Evolutionary conservation across 257 asterid species (phyloP).

Genomic region (Solanum microdontum): DNA sequence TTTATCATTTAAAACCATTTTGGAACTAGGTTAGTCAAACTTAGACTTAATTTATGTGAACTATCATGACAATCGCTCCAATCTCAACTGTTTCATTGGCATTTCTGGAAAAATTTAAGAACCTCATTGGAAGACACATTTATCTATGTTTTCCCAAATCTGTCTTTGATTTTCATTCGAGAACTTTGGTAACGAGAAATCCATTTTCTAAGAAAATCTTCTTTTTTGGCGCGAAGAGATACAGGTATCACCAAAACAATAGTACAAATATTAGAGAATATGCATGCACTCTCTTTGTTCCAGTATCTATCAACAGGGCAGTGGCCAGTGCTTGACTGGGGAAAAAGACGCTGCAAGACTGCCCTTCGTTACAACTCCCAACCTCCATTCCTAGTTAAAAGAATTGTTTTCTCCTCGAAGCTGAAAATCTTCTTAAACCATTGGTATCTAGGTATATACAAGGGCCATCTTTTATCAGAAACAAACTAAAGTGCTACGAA

Average conservation of each 20-base stretch:
- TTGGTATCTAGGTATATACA: not conserved
- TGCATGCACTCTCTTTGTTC: not conserved
- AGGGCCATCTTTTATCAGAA: slow-evolving; percentile 4
- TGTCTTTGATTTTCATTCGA: not conserved
- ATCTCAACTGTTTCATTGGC: not conserved
- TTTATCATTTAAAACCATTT: not conserved
- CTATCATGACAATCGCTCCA: not conserved
- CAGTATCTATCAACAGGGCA: not conserved
- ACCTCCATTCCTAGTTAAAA: not conserved
- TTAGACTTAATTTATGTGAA: not conserved
- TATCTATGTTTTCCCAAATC: not conserved
- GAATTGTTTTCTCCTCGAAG: not conserved
- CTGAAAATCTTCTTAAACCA: not conserved
- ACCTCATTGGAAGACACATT: not conserved
- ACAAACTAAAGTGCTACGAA: slow-evolving; percentile 23
- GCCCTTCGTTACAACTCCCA: not conserved
- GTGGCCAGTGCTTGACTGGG: not conserved
- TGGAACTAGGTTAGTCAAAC: not conserved
- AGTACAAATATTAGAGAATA: not conserved
- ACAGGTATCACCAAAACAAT: not conserved
- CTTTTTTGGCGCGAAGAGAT: not conserved
- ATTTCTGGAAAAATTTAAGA: not conserved
- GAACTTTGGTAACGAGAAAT: not conserved
- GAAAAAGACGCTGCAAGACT: not conserved
- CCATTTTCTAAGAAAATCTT: not conserved